These are phyloP conservation scores for Boletus coccyginus DNA, from an alignment of 768 basidiomycete species.

Conservation along the genomic window DNA sequence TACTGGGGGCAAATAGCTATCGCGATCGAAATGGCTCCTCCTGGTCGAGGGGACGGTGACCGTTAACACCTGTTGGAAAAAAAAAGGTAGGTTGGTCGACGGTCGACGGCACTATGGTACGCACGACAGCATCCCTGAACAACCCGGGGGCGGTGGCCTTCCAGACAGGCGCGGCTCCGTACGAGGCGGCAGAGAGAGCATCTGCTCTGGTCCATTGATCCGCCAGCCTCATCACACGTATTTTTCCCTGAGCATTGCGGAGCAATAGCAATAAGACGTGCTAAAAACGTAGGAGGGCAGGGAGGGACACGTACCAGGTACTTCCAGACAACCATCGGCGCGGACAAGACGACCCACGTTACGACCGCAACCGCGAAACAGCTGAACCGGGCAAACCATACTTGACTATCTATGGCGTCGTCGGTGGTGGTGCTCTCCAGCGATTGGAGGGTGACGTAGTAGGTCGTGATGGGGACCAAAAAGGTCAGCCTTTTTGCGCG, in stretches of 20 bases:
- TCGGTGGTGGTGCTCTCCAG: conserved; percentile 4
- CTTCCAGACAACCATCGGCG: conserved; percentile 49
- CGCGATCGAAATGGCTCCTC: conserved; percentile 38
- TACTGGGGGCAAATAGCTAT: conserved; percentile 44
- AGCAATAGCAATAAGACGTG: not conserved
- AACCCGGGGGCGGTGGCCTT: conserved; percentile 40
- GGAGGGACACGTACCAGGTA: conserved; percentile 31
- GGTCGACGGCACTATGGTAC: not conserved
- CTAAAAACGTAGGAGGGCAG: rapidly evolving
- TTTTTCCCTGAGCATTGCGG: conserved; percentile 37
- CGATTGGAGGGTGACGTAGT: conserved; percentile 30
- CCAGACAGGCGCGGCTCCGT: conserved; percentile 37
- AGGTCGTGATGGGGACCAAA: conserved; percentile 39
- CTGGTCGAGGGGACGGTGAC: conserved; percentile 36
- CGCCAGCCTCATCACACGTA: conserved; percentile 37
- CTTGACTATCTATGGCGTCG: conserved; percentile 11
- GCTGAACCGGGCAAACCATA: conserved; percentile 36
- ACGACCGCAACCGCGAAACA: conserved; percentile 38
- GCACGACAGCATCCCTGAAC: conserved; percentile 37
- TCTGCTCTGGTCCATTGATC: conserved; percentile 42
- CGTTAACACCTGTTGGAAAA: conserved; percentile 32
- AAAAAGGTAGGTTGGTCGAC: not conserved
- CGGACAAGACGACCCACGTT: conserved; percentile 36
- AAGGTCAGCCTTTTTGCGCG: conserved; percentile 33
- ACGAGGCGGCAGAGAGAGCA: conserved; percentile 22